These are phyloP conservation scores for Entomophthora muscae DNA, from an alignment of 371 early-diverging fungal genomes.

Conservation along the genomic window DNA sequence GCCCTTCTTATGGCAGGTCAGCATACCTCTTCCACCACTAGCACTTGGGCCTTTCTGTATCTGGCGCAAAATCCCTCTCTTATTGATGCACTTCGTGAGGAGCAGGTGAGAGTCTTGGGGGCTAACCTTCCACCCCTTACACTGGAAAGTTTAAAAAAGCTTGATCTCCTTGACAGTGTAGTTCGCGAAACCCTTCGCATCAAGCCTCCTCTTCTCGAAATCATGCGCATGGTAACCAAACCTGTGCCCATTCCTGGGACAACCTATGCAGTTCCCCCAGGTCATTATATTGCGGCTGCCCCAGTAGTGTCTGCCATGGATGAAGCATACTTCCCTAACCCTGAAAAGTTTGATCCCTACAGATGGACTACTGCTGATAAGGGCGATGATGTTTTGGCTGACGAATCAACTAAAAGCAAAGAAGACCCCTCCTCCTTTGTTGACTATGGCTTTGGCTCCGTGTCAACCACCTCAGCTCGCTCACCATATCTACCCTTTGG, in stretches of 20 bases:
- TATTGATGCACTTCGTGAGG: slow-evolving; percentile 30
- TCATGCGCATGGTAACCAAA: slow-evolving; percentile 79
- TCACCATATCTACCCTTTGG: slow-evolving; percentile 91
- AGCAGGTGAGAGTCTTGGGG: slow-evolving; percentile 40
- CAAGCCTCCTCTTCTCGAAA: slow-evolving; percentile 80
- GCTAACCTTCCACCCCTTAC: slow-evolving; percentile 32
- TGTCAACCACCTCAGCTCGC: slow-evolving; percentile 54
- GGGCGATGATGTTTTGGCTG: slow-evolving; percentile 6
- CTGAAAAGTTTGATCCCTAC: slow-evolving; percentile 55
- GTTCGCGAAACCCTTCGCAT: slow-evolving; percentile 85
- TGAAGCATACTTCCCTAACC: slow-evolving; percentile 53
- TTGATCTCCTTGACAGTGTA: slow-evolving; percentile 57
- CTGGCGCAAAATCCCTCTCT: slow-evolving; percentile 50
- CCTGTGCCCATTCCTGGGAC: slow-evolving; percentile 41
- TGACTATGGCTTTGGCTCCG: slow-evolving; percentile 73
- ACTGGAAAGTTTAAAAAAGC: slow-evolving; percentile 60
- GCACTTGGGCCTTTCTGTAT: slow-evolving; percentile 79
- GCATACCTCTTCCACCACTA: slow-evolving; percentile 87
- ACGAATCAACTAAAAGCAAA: slow-evolving; percentile 17
- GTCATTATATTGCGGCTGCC: slow-evolving; percentile 69
- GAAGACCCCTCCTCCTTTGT: slow-evolving; percentile 18
- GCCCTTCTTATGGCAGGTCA: slow-evolving; percentile 92
- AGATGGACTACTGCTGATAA: slow-evolving; percentile 33
- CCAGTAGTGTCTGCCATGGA: slow-evolving; percentile 75
- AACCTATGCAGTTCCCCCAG: slow-evolving; percentile 73